Conservation (phyloP, 1,284 basidiomycete species). For the Malassezia japonica region DNA sequence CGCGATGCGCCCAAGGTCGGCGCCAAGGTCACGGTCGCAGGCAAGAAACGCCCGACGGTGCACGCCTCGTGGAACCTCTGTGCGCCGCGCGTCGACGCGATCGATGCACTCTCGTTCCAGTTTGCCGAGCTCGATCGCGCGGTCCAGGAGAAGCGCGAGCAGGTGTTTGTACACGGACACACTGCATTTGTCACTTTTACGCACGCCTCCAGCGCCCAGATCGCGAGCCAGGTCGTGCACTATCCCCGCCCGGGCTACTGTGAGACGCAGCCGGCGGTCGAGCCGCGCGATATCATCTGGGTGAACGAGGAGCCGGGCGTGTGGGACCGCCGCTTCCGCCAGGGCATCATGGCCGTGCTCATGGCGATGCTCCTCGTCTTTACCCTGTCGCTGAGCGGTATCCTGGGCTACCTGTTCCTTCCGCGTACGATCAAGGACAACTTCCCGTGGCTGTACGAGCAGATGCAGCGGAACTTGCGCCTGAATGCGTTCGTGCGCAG, state of each 20-base stretch:
- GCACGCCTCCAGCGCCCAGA: slow-evolving; percentile 85
- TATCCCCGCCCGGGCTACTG: slow-evolving; percentile 39
- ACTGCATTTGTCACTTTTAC: slow-evolving; percentile 95
- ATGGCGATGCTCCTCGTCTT: slow-evolving; percentile 58
- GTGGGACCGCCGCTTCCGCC: slow-evolving; percentile 38
- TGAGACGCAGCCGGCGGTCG: slow-evolving; percentile 58
- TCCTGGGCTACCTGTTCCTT: slow-evolving; percentile 72
- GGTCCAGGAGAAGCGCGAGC: slow-evolving; percentile 21
- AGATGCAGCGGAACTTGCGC: slow-evolving; percentile 70
- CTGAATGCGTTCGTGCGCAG: slow-evolving; percentile 82
- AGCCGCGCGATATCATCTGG: slow-evolving; percentile 94
- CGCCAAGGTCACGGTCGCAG: neutral
- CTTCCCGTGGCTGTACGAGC: slow-evolving; percentile 65
- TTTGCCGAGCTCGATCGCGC: slow-evolving; percentile 32
- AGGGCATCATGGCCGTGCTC: slow-evolving; percentile 51
- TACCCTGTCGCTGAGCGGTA: slow-evolving; percentile 48
- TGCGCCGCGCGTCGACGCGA: slow-evolving; percentile 31
- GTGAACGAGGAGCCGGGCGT: slow-evolving; percentile 63
- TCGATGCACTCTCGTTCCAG: slow-evolving; percentile 32
- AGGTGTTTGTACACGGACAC: slow-evolving; percentile 53
- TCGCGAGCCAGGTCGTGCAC: slow-evolving; percentile 76
- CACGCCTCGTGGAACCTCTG: slow-evolving; percentile 29
- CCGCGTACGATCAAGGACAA: slow-evolving; percentile 83
- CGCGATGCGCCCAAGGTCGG: slow-evolving; percentile 6
- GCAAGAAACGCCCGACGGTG: slow-evolving; percentile 22